Base-by-base conservation (phyloP, 2,329 filamentous ascomycete genomes). In the Elsinoe perseae region DNA sequence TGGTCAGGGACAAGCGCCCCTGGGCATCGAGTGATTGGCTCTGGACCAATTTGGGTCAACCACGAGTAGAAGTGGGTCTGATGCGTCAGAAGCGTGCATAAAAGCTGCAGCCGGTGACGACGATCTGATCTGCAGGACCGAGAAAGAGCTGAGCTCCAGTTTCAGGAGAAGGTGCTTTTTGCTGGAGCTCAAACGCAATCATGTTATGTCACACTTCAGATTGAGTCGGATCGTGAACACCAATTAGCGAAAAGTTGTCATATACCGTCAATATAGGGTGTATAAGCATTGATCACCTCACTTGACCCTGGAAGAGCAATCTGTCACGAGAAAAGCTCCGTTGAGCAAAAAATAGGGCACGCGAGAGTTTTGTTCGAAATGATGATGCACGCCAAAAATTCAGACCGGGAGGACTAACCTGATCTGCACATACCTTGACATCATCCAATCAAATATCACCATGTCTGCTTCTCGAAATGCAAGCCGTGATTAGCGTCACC, bases 21-120 rank as follows among this genome's bases (percentile, higher is more conserved):
- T 20, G 25, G 48, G 20, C 9, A 52, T 52, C 28, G 48, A 25
- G 48, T 52, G 48, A 52, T 52, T 52, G 48, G 48, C 30, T 52
- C 48, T 52, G 25, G 30, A 23, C 48, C 30, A 38, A 16, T 36
- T 21, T 30, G 18, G 48, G 30, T 30, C 48, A 14, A 18, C 48
- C 48, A 52, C 48, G 48, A 52, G 48, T 25, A 12, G 18, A 38
- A 38, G 48, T 52, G 48, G 48, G 28, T 34, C 48, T 52, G 8
- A 16, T 52, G 48, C 48, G 48, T 52, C 30, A 50, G 44, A 52
- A 52, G 48, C 30, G 28, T 52, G 48, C 48, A 52, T 34, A 20
- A 38, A 10, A 52, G 48, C 44, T 38, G 48, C 48, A 52, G 48
- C 48, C 21, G n/a, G 48, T 52, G 48, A 52, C 48, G 48, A 38